A percentile compares a stretch with the other conserved stretches of the same genome.
phyloP scores from a whole-genome alignment of 345 rosid genomes.

The Clarkia xantiana region DNA sequence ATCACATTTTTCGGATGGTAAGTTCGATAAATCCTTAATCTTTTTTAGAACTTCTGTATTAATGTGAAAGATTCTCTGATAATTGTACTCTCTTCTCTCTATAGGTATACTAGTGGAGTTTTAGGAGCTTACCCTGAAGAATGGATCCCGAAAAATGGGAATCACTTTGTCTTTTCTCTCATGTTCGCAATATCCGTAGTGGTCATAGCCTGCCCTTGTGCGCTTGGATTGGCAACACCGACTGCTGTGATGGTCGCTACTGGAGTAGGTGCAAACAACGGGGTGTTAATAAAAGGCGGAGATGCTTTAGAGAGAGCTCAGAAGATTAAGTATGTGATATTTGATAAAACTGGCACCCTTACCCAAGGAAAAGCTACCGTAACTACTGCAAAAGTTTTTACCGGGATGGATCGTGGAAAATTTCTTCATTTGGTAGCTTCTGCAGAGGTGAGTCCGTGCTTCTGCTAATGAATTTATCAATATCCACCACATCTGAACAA shows the following conservation, averaged over 20 bases:
- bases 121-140: constrained; percentile 71
- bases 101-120: constrained; percentile 69
- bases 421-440: constrained; percentile 92
- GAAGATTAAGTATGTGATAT: constrained; percentile 76
- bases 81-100: constrained; percentile 1
- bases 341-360: constrained; percentile 96
- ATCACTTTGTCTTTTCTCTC: constrained; percentile 79
- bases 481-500: neutral
- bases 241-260: constrained; percentile 99
- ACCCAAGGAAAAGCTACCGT: constrained; percentile 95
- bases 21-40: constrained; percentile 9
- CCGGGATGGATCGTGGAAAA: constrained; percentile 74
- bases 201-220: constrained; percentile 98
- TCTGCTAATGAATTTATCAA: neutral
- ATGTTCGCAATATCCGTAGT: constrained; percentile 98
- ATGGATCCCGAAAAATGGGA: constrained; percentile 90
- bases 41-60: neutral
- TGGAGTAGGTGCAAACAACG: constrained; percentile 96
- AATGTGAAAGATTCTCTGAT: neutral
- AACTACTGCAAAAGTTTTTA: constrained; percentile 68
- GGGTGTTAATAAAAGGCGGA: constrained; percentile 97
- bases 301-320: constrained; percentile 98
- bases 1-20: constrained; percentile 80
- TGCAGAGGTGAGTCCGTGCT: constrained; percentile 62
- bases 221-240: constrained; percentile 99